phyloP scores from a whole-genome alignment of 495 filamentous ascomycete genomes.

The Trichoderma virens region DNA sequence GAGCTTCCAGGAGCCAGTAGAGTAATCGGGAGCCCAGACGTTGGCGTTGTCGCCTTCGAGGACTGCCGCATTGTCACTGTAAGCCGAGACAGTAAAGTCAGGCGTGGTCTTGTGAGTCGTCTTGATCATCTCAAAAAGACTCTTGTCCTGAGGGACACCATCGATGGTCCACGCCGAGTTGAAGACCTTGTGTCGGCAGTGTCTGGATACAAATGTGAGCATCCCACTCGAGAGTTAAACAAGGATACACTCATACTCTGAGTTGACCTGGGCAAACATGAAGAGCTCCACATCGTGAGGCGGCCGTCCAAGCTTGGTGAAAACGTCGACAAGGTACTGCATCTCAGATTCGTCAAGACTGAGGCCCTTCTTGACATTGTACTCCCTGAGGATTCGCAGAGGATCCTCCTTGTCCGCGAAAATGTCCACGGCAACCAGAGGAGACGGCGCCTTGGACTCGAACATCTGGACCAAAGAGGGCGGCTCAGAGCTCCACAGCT shows the following conservation, averaged over 20 bases:
- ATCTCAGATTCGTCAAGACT: constrained; percentile 85
- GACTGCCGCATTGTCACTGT: constrained; percentile 95
- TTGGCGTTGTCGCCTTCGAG: constrained; percentile 65
- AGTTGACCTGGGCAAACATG: constrained; percentile 98
- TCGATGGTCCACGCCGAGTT: constrained; percentile 98
- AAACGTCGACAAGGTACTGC: constrained; percentile 84
- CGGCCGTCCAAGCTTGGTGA: constrained; percentile 62
- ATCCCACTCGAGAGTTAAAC: background rate
- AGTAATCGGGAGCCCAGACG: constrained; percentile 78
- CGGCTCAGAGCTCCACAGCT: constrained; percentile 55
- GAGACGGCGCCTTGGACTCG: constrained; percentile 59
- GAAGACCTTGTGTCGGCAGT: constrained; percentile 75
- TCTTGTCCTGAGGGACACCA: constrained; percentile 65
- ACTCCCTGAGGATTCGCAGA: constrained; percentile 63
- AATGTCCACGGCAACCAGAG: constrained; percentile 66
- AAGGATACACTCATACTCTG: constrained; percentile 35
- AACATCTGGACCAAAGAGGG: constrained; percentile 74
- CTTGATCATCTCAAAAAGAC: constrained; percentile 89
- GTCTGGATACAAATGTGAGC: constrained; percentile 19
- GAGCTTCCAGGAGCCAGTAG: constrained; percentile 79
- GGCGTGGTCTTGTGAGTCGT: constrained; percentile 81
- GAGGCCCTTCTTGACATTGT: constrained; percentile 75
- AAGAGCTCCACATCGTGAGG: constrained; percentile 92
- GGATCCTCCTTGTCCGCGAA: constrained; percentile 53
- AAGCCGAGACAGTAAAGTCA: constrained; percentile 78